Conservation (phyloP, 140 eudicot genomes). For the Erigeron philadelphicus region DNA sequence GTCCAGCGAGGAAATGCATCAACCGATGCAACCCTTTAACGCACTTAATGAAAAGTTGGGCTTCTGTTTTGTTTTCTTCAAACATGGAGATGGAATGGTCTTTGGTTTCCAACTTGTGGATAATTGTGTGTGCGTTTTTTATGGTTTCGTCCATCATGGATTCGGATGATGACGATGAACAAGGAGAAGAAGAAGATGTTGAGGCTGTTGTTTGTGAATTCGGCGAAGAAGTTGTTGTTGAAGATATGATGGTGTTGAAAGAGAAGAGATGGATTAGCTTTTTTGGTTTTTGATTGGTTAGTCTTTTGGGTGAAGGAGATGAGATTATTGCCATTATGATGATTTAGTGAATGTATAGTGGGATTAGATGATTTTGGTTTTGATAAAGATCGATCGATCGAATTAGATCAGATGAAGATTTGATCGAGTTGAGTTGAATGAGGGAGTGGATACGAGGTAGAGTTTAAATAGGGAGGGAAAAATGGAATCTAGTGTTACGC, state of each 20-base stretch:
- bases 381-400: background rate
- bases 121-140: slow-evolving; percentile 26
- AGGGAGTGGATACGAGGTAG: background rate
- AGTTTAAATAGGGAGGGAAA: slow-evolving; percentile 20
- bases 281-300: slow-evolving; percentile 1
- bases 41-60: too few species aligned
- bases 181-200: background rate
- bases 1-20: slow-evolving; percentile 27
- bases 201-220: background rate
- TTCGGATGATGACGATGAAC: slow-evolving; percentile 6
- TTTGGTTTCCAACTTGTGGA: too few species aligned
- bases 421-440: background rate
- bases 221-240: slow-evolving; percentile 2
- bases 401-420: background rate
- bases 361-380: background rate
- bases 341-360: background rate
- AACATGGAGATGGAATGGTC: too few species aligned
- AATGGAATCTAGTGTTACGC: background rate
- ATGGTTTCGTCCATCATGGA: slow-evolving; percentile 42
- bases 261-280: slow-evolving; percentile 18
- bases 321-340: slow-evolving; percentile 15
- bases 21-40: too few species aligned
- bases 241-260: slow-evolving; percentile 7
- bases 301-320: background rate
- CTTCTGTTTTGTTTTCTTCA: too few species aligned